A percentile compares a stretch with the other conserved stretches of the same genome.
These are phyloP conservation scores for Populus euphratica DNA, from an alignment of 345 rosid species.

Conservation along the genomic window DNA sequence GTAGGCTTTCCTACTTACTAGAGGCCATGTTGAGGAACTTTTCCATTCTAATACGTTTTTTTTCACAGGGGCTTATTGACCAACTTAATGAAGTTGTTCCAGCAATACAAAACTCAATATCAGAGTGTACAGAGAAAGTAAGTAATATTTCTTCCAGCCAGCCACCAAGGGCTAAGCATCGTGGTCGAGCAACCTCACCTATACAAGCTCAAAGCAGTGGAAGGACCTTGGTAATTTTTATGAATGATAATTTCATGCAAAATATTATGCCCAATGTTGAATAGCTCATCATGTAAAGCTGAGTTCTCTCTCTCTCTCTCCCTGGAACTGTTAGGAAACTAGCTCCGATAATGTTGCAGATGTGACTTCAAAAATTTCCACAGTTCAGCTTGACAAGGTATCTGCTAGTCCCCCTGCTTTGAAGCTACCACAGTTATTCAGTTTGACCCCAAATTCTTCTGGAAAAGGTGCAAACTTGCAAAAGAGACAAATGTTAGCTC, in stretches of 20 bases:
- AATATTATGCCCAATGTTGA: neutral
- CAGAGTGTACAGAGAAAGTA: conserved; percentile 76
- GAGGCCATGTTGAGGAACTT: conserved; percentile 14
- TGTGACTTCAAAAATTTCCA: conserved; percentile 63
- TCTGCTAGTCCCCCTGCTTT: conserved; percentile 68
- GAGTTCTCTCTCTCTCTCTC: neutral
- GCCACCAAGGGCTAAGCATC: conserved; percentile 59
- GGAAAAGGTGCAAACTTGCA: conserved; percentile 75
- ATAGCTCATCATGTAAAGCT: neutral
- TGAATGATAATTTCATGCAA: conserved; percentile 9
- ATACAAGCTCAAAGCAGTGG: conserved; percentile 76
- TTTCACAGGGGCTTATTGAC: conserved; percentile 79
- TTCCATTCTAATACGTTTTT: conserved; percentile 20
- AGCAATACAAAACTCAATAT: conserved; percentile 76
- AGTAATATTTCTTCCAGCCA: conserved; percentile 60
- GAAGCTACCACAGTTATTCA: conserved; percentile 90
- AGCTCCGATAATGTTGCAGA: conserved; percentile 65
- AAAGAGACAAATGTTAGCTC: conserved; percentile 54
- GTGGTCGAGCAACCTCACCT: conserved; percentile 41
- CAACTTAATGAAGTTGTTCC: conserved; percentile 93
- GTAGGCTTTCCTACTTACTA: conserved; percentile 5
- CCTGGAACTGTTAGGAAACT: conserved; percentile 53
- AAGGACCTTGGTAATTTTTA: conserved; percentile 52
- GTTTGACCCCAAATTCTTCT: conserved; percentile 85
- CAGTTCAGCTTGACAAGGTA: conserved; percentile 71